These are phyloP conservation scores for Candida qinlingensis DNA, from an alignment of 805 yeast genomes.

Conservation along the genomic window DNA sequence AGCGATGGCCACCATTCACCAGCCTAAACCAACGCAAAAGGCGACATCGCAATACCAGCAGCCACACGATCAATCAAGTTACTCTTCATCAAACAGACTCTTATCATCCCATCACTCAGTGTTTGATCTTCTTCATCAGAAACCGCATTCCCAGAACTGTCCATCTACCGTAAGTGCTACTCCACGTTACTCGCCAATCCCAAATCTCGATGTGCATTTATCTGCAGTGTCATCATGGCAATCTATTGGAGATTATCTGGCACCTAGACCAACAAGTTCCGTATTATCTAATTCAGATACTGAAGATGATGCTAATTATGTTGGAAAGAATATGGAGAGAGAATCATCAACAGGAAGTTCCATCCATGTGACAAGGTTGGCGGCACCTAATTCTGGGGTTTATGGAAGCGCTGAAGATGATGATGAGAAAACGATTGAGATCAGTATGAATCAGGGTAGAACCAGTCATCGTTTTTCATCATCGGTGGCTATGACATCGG, in stretches of 20 bases:
- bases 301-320: slow-evolving; percentile 19
- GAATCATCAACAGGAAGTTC: neutral
- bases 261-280: slow-evolving; percentile 25
- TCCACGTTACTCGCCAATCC: slow-evolving; percentile 1
- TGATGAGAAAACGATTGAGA: slow-evolving; percentile 23
- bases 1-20: slow-evolving; percentile 7
- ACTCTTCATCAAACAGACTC: slow-evolving; percentile 12
- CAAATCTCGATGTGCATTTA: slow-evolving; percentile 1
- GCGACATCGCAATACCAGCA: neutral
- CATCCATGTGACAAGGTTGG: neutral
- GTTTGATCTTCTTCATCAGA: slow-evolving; percentile 19
- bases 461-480: neutral
- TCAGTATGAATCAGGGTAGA: slow-evolving; percentile 17
- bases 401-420: slow-evolving; percentile 7
- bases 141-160: neutral
- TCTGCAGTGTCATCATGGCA: slow-evolving; percentile 21
- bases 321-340: neutral
- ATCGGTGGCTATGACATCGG: neutral
- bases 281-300: slow-evolving; percentile 25
- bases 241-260: slow-evolving; percentile 12
- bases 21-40: slow-evolving; percentile 14
- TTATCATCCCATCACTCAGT: slow-evolving; percentile 23
- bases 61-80: neutral
- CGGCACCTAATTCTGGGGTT: neutral
- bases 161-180: neutral